A percentile compares a stretch with the other conserved stretches of the same genome.
These are phyloP conservation scores for Kokia cookei DNA, from an alignment of 441 rosid species.

Conservation along the genomic window DNA sequence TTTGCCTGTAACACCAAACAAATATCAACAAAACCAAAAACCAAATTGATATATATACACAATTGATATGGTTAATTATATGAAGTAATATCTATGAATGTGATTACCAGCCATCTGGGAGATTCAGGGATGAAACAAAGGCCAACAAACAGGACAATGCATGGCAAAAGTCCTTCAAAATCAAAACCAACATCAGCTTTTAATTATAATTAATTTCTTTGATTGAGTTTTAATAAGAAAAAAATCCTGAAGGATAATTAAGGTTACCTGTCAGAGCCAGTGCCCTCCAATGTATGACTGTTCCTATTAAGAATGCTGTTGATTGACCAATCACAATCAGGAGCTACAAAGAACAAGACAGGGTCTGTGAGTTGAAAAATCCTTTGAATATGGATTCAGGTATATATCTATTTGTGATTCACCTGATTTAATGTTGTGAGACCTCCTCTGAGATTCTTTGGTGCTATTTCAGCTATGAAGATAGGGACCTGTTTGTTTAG, in stretches of 20 bases:
- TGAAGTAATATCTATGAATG: not conserved
- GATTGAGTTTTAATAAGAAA: not conserved
- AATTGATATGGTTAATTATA: too few relatives aligned
- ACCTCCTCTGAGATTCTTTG: constrained; percentile 84
- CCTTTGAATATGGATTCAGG: too few relatives aligned
- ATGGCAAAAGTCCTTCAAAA: constrained; percentile 62
- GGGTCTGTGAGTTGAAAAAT: not conserved
- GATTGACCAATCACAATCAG: constrained; percentile 77
- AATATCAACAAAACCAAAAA: not conserved
- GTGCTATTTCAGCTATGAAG: constrained; percentile 85
- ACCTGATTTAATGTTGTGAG: constrained; percentile 81
- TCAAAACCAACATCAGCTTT: constrained; percentile 13
- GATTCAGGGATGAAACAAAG: constrained; percentile 77
- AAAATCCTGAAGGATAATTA: not conserved
- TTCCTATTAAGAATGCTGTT: constrained; percentile 53
- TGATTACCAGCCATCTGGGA: constrained; percentile 88
- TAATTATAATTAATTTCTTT: not conserved
- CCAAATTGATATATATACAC: too few relatives aligned
- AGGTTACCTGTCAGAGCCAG: constrained; percentile 71
- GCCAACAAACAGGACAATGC: constrained; percentile 64
- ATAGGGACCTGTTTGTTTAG: constrained; percentile 55
- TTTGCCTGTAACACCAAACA: constrained; percentile 46
- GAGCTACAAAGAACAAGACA: constrained; percentile 34
- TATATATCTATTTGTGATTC: too few relatives aligned
- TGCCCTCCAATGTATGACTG: constrained; percentile 68